Conservation (phyloP, 768 basidiomycete species). For the Agrocybe chaxingu region DNA sequence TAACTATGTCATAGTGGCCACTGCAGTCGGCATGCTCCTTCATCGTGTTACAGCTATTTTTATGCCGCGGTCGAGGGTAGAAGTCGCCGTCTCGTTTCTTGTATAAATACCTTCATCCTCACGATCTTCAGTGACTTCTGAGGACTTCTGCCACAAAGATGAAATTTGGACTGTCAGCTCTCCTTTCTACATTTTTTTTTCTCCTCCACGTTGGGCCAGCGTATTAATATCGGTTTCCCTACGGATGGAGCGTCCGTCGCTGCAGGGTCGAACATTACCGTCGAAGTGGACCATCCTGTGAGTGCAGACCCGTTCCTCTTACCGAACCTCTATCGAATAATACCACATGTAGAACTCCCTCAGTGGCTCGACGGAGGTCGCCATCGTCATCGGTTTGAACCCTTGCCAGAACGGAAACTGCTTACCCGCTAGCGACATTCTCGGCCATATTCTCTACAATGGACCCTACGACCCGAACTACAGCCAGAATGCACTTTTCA, state of each 20-base stretch:
- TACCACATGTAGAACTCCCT: constrained; percentile 27
- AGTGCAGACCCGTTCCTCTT: constrained; percentile 10
- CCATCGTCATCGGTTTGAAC: constrained; percentile 40
- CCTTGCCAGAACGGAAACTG: constrained; percentile 24
- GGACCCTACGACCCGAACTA: constrained; percentile 27
- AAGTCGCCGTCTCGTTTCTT: background rate
- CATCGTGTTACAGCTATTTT: background rate
- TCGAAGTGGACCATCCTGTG: constrained; percentile 49
- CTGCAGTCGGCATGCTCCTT: background rate
- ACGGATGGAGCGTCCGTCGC: constrained; percentile 26
- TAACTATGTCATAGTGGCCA: background rate
- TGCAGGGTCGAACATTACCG: constrained; percentile 34
- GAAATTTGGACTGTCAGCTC: constrained; percentile 11
- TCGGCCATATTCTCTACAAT: constrained; percentile 33
- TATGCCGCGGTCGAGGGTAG: background rate
- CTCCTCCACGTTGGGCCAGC: constrained; percentile 37
- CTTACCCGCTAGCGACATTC: constrained; percentile 7
- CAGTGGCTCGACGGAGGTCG: constrained; percentile 39
- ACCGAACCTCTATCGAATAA: background rate
- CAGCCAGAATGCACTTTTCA: constrained; percentile 10
- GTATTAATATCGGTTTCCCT: constrained; percentile 37
- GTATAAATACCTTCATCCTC: background rate
- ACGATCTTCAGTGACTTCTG: background rate
- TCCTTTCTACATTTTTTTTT: constrained; percentile 23
- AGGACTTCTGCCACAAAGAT: constrained; percentile 4